Conservation (phyloP, 768 basidiomycete species). For the Rhizopogon salebrosus region DNA sequence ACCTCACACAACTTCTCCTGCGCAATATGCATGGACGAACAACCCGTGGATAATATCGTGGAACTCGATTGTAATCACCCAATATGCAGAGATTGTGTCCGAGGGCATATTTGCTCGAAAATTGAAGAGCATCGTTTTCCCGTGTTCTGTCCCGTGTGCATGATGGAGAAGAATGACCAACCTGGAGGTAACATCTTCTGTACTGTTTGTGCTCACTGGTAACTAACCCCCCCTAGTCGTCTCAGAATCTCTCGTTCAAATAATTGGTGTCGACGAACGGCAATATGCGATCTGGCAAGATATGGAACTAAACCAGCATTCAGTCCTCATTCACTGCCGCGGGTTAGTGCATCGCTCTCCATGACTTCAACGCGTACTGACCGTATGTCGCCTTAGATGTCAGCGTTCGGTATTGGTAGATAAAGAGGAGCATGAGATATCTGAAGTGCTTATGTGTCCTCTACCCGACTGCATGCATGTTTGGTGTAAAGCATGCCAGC, state of each 20-base stretch:
- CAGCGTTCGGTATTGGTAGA: conserved; percentile 44
- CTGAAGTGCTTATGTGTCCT: conserved; percentile 44
- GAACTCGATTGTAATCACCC: conserved; percentile 43
- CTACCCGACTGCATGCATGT: conserved; percentile 40
- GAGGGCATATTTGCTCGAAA: conserved; percentile 35
- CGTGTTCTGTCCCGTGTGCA: conserved; percentile 57
- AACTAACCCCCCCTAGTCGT: conserved; percentile 26
- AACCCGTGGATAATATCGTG: conserved; percentile 38
- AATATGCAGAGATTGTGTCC: conserved; percentile 52
- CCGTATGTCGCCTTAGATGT: conserved; percentile 39
- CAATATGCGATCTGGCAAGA: conserved; percentile 38
- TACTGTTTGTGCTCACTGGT: not conserved
- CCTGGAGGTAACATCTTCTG: conserved; percentile 26
- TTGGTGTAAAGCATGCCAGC: conserved; percentile 62
- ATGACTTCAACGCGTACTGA: not conserved
- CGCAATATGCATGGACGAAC: too few species aligned
- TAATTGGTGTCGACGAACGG: conserved; percentile 40
- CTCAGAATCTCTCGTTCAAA: conserved; percentile 32
- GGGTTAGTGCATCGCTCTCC: conserved; percentile 29
- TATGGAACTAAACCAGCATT: conserved; percentile 40
- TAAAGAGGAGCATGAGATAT: conserved; percentile 37
- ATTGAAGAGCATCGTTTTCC: conserved; percentile 56
- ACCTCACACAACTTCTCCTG: conserved; percentile 42
- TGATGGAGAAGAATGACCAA: conserved; percentile 19
- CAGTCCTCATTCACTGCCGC: conserved; percentile 43